Percentiles rank a stretch among this genome's conserved stretches.
Conservation (phyloP, 768 basidiomycete genomes). For the Leccinum sublutescens region DNA sequence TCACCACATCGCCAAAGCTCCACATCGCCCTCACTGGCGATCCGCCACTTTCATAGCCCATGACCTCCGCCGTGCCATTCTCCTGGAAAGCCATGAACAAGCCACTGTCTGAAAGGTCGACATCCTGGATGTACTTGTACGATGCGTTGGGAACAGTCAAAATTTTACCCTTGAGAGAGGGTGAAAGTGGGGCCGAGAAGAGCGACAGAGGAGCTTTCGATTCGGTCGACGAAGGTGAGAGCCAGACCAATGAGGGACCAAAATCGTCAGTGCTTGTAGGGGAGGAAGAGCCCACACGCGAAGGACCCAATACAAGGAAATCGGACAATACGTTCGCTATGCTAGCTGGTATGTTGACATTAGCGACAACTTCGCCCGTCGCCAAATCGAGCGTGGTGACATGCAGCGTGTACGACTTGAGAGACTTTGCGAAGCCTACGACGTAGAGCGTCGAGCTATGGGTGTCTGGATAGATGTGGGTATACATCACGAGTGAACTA, state of each 20-base stretch:
- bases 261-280: neutral
- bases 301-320: constrained; percentile 35
- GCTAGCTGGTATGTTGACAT: constrained; percentile 52
- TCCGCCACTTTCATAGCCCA: constrained; percentile 42
- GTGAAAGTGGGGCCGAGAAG: constrained; percentile 44
- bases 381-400: constrained; percentile 56
- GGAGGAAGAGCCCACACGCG: constrained; percentile 4
- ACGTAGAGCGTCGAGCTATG: constrained; percentile 55
- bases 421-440: constrained; percentile 43
- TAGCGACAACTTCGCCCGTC: constrained; percentile 51
- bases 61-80: constrained; percentile 56
- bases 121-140: constrained; percentile 57
- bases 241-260: constrained; percentile 36
- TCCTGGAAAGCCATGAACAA: constrained; percentile 56
- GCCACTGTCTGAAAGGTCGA: constrained; percentile 56
- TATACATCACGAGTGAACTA: constrained; percentile 66
- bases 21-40: constrained; percentile 46
- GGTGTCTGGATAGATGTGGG: constrained; percentile 54
- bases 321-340: constrained; percentile 37
- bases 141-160: constrained; percentile 39
- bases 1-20: constrained; percentile 57
- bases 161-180: constrained; percentile 50
- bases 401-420: constrained; percentile 61
- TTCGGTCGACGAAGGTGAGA: constrained; percentile 22
- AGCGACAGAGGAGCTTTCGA: constrained; percentile 15